Percentiles rank a stretch among this genome's conserved stretches.
Conservation (phyloP, 2,329 filamentous ascomycete genomes). For the Trichophyton verrucosum region DNA sequence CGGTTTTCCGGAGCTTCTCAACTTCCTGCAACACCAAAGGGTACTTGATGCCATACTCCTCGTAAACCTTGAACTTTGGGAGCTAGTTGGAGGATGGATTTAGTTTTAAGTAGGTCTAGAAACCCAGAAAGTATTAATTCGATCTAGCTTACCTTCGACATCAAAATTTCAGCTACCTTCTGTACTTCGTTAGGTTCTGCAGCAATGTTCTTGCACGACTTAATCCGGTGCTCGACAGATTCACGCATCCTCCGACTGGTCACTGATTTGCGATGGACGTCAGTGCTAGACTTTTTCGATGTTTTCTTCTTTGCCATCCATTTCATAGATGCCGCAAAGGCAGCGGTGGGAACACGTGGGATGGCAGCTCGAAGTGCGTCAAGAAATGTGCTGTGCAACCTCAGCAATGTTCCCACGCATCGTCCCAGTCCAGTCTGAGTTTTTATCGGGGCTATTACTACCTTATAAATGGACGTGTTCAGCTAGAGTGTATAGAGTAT, state of each 20-base stretch:
- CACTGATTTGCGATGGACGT: slow-evolving; percentile 18
- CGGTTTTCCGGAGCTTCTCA: slow-evolving; percentile 52
- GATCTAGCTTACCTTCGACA: slow-evolving; percentile 13
- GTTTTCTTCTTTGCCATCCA: slow-evolving; percentile 24
- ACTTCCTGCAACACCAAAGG: slow-evolving; percentile 73
- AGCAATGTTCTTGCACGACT: slow-evolving; percentile 30
- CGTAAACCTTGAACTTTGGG: slow-evolving; percentile 70
- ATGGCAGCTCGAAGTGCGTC: slow-evolving; percentile 58
- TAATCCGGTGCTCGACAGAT: slow-evolving; percentile 19
- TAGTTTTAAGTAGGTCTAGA: slow-evolving; percentile 37
- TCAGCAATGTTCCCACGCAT: slow-evolving; percentile 66
- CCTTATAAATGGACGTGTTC: slow-evolving; percentile 32
- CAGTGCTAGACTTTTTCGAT: slow-evolving; percentile 38
- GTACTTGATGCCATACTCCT: slow-evolving; percentile 84
- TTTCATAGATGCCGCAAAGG: slow-evolving; percentile 13
- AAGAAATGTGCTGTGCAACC: slow-evolving; percentile 72
- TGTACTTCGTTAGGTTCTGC: slow-evolving; percentile 44
- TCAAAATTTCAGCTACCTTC: slow-evolving; percentile 43
- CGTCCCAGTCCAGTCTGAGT: slow-evolving; percentile 62
- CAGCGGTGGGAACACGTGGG: slow-evolving; percentile 29
- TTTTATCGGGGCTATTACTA: slow-evolving; percentile 62
- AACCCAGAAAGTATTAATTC: slow-evolving; percentile 6
- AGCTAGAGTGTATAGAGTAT: background rate
- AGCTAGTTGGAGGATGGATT: slow-evolving; percentile 45
- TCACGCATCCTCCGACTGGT: slow-evolving; percentile 19